Evolutionary conservation across 2,329 filamentous ascomycete genomes (phyloP).

Genomic region (Penicillium sp.): DNA sequence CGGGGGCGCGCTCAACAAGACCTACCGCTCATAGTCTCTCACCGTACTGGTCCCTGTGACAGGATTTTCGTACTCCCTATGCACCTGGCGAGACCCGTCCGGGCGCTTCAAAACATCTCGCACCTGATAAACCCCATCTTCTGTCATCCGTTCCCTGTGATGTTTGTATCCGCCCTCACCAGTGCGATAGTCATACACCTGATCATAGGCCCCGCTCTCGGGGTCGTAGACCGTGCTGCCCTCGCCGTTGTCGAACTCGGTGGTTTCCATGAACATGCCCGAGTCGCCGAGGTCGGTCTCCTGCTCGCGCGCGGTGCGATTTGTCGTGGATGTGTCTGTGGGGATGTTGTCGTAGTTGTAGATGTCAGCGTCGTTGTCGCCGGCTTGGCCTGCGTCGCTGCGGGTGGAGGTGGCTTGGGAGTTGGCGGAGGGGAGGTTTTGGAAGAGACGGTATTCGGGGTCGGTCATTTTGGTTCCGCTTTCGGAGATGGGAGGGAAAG

Average conservation of each 20-base stretch:
- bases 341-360: background rate
- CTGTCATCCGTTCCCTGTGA: constrained; percentile 11
- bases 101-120: background rate
- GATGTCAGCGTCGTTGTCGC: constrained; percentile 9
- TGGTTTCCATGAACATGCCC: background rate
- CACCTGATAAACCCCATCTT: constrained; percentile 6
- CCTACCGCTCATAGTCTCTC: constrained; percentile 1
- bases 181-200: constrained; percentile 6
- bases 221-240: constrained; percentile 10
- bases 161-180: background rate
- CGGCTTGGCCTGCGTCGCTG: background rate
- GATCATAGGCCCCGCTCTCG: constrained; percentile 5
- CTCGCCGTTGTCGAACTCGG: background rate
- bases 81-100: background rate
- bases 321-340: background rate
- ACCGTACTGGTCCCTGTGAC: background rate
- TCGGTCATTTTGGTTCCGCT: background rate
- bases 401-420: background rate
- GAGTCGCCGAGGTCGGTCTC: background rate
- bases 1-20: too few relatives aligned
- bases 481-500: background rate
- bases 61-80: constrained; percentile 8
- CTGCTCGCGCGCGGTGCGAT: background rate
- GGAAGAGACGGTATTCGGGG: background rate
- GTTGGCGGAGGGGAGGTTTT: background rate